Base-by-base conservation (phyloP, 179 eudicot genomes). In the Spinacia oleracea region DNA sequence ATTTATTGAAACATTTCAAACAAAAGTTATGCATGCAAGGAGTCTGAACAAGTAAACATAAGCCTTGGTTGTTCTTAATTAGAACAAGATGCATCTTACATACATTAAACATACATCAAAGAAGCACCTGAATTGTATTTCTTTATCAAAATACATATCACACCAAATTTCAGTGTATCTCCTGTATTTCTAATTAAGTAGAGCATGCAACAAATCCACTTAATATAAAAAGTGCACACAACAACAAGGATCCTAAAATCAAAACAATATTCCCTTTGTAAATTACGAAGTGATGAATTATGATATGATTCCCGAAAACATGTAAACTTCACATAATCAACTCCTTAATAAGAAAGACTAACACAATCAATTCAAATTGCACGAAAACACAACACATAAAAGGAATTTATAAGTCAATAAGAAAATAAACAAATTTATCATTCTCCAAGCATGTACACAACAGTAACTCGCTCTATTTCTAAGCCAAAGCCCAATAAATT, bases 21-120 rank as follows among this genome's bases (percentile, higher is more conserved):
- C 98, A 94, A 55, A 94, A 94, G 75, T 94, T 94, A 79, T 94
- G 98, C 45, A 97, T 97, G 74, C 98, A 94, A 15, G 95, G 93
- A 60, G 98, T 94, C 98, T 94, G 87, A 6, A 75, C 76, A 77
- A 81, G 48, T 75, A 75, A 55, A 62, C 45, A 32, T 1, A 40
- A 9, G 31, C 40, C 21, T 31, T 11, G 29, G 48, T 71, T 76
- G 79, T 70, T 20, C 10, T 9, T 20, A 25, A 6, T 16, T 77
- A 21, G 58, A 35, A 67, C 5, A 25, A 55, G 58, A 10, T 35
- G 10, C 14, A 69, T 25, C 18, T 62, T 34, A 69, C 31, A 23
- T 15, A n/a, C 27, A 56, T 10, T 43, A 51, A 23, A 66, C 6
- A 43, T 48, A 46, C 56, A 69, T 23, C 21, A 59, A 45, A 46